These are phyloP conservation scores for Collybia nuda DNA, from an alignment of 768 basidiomycete genomes.

Conservation along the genomic window DNA sequence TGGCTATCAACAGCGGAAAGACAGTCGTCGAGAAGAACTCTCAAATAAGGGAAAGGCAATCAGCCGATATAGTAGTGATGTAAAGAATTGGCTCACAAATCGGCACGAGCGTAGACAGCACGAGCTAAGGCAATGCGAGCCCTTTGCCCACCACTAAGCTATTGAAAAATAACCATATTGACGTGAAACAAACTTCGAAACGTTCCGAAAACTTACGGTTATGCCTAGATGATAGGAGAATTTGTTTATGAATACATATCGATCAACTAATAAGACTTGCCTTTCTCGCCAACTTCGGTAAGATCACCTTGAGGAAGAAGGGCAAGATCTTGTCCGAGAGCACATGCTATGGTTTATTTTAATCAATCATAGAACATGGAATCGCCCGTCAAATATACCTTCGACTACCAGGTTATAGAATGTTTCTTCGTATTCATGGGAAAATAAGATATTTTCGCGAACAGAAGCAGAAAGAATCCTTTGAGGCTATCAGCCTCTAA, in stretches of 20 bases:
- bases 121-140: constrained; percentile 84
- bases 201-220: constrained; percentile 40
- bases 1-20: constrained; percentile 86
- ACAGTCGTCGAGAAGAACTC: constrained; percentile 86
- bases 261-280: constrained; percentile 28
- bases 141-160: constrained; percentile 84
- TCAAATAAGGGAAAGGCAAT: constrained; percentile 19
- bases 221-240: constrained; percentile 36
- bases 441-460: constrained; percentile 90
- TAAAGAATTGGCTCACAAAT: constrained; percentile 53
- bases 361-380: neutral
- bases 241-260: neutral
- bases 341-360: constrained; percentile 59
- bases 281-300: constrained; percentile 87
- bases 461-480: constrained; percentile 88
- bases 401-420: constrained; percentile 85
- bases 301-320: constrained; percentile 80
- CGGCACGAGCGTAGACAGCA: constrained; percentile 89
- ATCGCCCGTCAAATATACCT: constrained; percentile 36
- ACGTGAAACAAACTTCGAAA: neutral
- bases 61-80: neutral
- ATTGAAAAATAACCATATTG: neutral
- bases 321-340: constrained; percentile 76
- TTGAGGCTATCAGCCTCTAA: neutral
- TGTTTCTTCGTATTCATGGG: constrained; percentile 80